These are phyloP conservation scores for Penicillium longicatenatum DNA, from an alignment of 495 filamentous ascomycete species.

Conservation along the genomic window DNA sequence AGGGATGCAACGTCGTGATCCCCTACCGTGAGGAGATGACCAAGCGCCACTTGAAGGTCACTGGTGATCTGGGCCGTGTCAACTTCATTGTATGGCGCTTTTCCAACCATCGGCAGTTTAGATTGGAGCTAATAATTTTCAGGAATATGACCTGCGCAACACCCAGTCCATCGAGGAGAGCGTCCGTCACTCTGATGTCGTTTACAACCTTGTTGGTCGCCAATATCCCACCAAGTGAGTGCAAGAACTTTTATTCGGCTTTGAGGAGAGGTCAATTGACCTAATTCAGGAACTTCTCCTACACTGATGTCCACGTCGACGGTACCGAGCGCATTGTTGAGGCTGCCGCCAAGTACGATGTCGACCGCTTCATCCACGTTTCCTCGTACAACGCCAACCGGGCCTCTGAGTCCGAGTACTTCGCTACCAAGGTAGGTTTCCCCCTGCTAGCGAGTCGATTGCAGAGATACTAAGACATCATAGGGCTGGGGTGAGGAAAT, in stretches of 20 bases:
- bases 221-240: slow-evolving; percentile 94
- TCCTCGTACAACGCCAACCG: slow-evolving; percentile 90
- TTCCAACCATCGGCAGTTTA: neutral
- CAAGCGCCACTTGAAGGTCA: slow-evolving; percentile 93
- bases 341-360: slow-evolving; percentile 96
- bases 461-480: slow-evolving; percentile 21
- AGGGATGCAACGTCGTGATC: slow-evolving; percentile 90
- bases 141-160: slow-evolving; percentile 96
- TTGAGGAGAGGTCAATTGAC: slow-evolving; percentile 27
- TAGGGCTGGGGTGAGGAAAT: slow-evolving; percentile 80
- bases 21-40: slow-evolving; percentile 97
- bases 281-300: slow-evolving; percentile 79
- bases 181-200: slow-evolving; percentile 94
- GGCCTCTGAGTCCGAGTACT: slow-evolving; percentile 82
- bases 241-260: neutral
- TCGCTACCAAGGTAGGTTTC: slow-evolving; percentile 74
- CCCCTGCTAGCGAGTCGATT: neutral
- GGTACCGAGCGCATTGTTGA: slow-evolving; percentile 93
- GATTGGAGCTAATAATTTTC: slow-evolving; percentile 16
- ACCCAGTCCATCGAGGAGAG: slow-evolving; percentile 95
- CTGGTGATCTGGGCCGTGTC: slow-evolving; percentile 89
- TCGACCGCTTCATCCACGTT: slow-evolving; percentile 96
- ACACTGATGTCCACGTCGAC: slow-evolving; percentile 92
- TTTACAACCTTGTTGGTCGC: slow-evolving; percentile 93
- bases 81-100: slow-evolving; percentile 68